Base-by-base conservation (phyloP, 805 yeast genomes). In the Candida montana region DNA sequence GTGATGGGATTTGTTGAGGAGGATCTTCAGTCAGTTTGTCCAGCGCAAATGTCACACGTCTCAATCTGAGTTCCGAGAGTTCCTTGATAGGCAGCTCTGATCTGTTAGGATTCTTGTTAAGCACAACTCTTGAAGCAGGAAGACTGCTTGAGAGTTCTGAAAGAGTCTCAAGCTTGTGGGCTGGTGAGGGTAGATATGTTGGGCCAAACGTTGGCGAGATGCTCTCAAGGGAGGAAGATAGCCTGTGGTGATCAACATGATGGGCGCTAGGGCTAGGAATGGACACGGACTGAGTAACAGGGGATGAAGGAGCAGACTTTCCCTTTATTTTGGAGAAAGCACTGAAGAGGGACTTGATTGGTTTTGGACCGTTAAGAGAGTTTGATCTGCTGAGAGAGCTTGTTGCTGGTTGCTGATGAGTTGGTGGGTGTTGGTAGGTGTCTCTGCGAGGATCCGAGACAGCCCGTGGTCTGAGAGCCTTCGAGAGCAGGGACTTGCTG, bases 1-100 rank as follows among this genome's bases (percentile, higher is more conserved):
- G 67, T 2, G 95, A 83, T 2, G 97, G 97, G 46, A 90, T 84
- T 58, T 89, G 96, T 56, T 90, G 97, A 1, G 96, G 95, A 2
- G 97, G 97, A 60, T 90, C 96, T 47, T 69, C 70, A 0, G 70
- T 71, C 46, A 88, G 74, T 39, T 81, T 77, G 38, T 84, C 84
- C 5, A 87, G 71, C 0, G 93, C 88, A 61, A 90, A 90, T 0
- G 79, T 73, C 5, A 88, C 95, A 46, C 90, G 68, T 48, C 75
- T 72, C 57, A 85, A 64, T 17, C 56, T 57, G 1, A 67, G 49
- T 7, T 56, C 55, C n/a, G 48, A 41, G 5, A 58, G 47, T 19
- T 50, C 51, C 23, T 46, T 52, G 21, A 65, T 55, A 9, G 69
- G 71, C 17, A 62, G 41, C n/a, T 57, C 48, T 21, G 59, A 56